These are phyloP conservation scores for Solanum rostratum DNA, from an alignment of 257 asterid species.

Conservation along the genomic window DNA sequence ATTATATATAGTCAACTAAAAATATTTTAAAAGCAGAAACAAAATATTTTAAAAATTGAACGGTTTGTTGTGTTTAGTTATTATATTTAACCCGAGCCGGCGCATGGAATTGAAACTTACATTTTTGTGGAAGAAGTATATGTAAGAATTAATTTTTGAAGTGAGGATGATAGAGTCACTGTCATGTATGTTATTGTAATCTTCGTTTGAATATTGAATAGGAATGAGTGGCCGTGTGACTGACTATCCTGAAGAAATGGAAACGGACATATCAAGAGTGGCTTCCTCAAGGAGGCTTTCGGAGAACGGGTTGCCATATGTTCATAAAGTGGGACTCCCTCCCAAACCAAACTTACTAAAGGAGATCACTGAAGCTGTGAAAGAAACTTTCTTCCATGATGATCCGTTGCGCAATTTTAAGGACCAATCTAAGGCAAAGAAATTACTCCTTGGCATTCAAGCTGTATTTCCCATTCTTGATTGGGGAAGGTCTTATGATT, in stretches of 20 bases:
- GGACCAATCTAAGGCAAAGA: conserved; percentile 25
- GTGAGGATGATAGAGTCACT: background rate
- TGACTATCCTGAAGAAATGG: conserved; percentile 4
- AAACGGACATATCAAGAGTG: conserved; percentile 17
- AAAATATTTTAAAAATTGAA: too few species aligned
- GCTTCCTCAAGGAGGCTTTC: conserved; percentile 22
- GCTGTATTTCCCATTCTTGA: conserved; percentile 57
- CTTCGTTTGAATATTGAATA: background rate
- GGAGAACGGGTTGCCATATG: conserved; percentile 13
- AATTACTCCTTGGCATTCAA: conserved; percentile 28
- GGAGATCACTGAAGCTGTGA: conserved; percentile 35
- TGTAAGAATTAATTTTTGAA: background rate
- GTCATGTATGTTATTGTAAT: background rate
- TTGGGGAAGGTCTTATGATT: conserved; percentile 52
- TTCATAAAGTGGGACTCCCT: conserved; percentile 52
- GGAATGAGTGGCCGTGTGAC: conserved; percentile 17
- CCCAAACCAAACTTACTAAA: conserved; percentile 38
- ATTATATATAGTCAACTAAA: too few species aligned
- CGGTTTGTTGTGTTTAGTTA: too few species aligned
- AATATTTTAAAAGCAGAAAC: too few species aligned
- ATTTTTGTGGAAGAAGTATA: too few species aligned
- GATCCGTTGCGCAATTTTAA: conserved; percentile 57
- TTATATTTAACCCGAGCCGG: too few species aligned
- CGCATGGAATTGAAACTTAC: too few species aligned
- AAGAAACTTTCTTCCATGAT: conserved; percentile 65